phyloP scores from a whole-genome alignment of 208 protist species.

The Leishmania amazonensis region DNA sequence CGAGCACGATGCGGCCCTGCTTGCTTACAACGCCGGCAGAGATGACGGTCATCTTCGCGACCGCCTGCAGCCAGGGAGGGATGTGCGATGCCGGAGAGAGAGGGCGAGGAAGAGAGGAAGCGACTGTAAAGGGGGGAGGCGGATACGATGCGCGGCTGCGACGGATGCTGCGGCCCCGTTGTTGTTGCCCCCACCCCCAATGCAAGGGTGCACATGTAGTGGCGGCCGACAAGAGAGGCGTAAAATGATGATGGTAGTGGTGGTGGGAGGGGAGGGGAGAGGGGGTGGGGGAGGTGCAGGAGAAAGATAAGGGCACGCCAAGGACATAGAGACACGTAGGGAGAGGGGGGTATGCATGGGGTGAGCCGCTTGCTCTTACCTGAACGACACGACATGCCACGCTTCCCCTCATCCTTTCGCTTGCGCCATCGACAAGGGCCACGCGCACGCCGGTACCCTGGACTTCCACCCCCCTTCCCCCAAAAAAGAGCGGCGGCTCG shows the following conservation, averaged over 20 bases:
- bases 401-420: not conserved
- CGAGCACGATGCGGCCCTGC: constrained; percentile 89
- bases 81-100: not conserved
- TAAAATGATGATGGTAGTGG: not conserved
- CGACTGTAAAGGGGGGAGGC: not conserved
- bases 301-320: not conserved
- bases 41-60: constrained; percentile 71
- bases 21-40: constrained; percentile 82
- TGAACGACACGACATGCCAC: not conserved
- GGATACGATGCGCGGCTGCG: not conserved
- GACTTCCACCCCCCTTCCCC: not conserved
- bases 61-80: not conserved
- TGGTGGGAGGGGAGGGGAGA: not conserved
- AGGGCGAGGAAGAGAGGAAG: not conserved
- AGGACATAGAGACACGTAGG: not conserved
- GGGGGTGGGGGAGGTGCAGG: not conserved
- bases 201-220: not conserved
- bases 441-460: not conserved
- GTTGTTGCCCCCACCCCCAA: not conserved
- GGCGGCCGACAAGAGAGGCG: too few relatives aligned
- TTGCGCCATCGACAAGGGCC: not conserved
- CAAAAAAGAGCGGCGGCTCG: not conserved
- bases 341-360: not conserved
- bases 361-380: not conserved
- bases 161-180: not conserved